These are phyloP conservation scores for Rubroshorea leprosula DNA, from an alignment of 345 rosid genomes.

Conservation along the genomic window DNA sequence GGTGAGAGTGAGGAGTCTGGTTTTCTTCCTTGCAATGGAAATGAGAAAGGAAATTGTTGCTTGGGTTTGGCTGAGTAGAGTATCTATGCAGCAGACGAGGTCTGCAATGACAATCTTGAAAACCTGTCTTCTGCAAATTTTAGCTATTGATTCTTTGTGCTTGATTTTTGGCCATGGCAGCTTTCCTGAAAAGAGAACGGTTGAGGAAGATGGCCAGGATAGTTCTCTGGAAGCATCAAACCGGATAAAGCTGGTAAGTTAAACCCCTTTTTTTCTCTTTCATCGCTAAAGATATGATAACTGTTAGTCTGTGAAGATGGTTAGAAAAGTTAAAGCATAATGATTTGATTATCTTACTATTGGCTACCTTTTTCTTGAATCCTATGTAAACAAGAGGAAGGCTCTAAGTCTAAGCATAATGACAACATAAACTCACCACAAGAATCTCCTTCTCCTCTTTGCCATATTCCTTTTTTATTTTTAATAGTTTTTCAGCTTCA, in stretches of 20 bases:
- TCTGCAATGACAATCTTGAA: constrained; percentile 13
- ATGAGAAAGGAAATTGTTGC: constrained; percentile 10
- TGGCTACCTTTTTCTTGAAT: constrained; percentile 24
- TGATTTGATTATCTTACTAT: constrained; percentile 32
- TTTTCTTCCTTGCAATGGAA: constrained; percentile 12
- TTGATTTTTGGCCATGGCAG: constrained; percentile 42
- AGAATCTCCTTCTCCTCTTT: constrained; percentile 1
- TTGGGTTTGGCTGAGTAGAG: constrained; percentile 6
- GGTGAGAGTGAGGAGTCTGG: constrained; percentile 16
- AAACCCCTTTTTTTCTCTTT: constrained; percentile 14
- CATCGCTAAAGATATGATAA: constrained; percentile 3
- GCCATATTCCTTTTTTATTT: constrained; percentile 1
- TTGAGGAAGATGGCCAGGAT: constrained; percentile 39
- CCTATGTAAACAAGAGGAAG: constrained; percentile 13
- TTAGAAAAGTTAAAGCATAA: constrained; percentile 9
- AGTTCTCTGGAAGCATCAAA: constrained; percentile 46
- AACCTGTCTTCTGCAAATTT: constrained; percentile 20
- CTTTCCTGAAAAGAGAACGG: constrained; percentile 62
- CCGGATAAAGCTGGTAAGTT: constrained; percentile 57
- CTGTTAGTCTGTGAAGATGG: neutral
- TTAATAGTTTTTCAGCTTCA: neutral
- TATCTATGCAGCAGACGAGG: constrained; percentile 10
- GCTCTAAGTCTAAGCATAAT: constrained; percentile 2
- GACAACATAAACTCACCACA: constrained; percentile 10
- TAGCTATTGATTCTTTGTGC: constrained; percentile 21